These are phyloP conservation scores for Madurella fahalii DNA, from an alignment of 2,329 filamentous ascomycete genomes.

Conservation along the genomic window DNA sequence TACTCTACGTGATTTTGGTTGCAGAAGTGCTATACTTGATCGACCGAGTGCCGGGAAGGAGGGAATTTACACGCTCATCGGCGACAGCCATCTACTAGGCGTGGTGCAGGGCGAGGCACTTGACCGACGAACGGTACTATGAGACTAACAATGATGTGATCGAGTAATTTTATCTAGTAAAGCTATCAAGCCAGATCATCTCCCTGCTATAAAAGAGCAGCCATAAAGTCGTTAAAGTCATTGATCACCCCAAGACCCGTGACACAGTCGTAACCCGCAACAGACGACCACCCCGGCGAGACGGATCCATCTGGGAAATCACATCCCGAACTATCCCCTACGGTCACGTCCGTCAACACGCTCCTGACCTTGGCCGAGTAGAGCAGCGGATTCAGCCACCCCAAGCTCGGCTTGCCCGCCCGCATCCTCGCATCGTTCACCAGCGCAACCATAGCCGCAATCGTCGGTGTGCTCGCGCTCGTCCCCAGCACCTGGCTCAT, in stretches of 20 bases:
- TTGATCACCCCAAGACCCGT: conserved; percentile 48
- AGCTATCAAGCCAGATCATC: too few species aligned
- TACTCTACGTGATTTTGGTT: too few species aligned
- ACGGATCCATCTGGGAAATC: conserved; percentile 30
- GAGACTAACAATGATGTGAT: too few species aligned
- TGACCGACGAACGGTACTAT: too few species aligned
- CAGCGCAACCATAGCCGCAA: conserved; percentile 51
- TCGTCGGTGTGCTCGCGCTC: conserved; percentile 50
- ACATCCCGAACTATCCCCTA: conserved; percentile 40
- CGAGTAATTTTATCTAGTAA: too few species aligned
- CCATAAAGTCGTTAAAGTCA: conserved; percentile 34
- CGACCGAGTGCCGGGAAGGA: too few species aligned
- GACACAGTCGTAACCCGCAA: conserved; percentile 44
- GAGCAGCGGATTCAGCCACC: conserved; percentile 50
- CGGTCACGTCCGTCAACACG: conserved; percentile 40
- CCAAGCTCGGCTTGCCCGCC: conserved; percentile 45
- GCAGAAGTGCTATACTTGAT: too few species aligned
- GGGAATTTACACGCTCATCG: too few species aligned
- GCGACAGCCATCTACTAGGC: too few species aligned
- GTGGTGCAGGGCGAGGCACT: too few species aligned
- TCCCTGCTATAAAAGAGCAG: background rate
- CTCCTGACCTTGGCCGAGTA: conserved; percentile 38
- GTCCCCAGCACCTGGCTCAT: conserved; percentile 38
- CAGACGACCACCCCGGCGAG: conserved; percentile 37
- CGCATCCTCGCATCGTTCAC: conserved; percentile 52